Base-by-base conservation (phyloP, 441 rosid genomes). In the Geranium incanum region DNA sequence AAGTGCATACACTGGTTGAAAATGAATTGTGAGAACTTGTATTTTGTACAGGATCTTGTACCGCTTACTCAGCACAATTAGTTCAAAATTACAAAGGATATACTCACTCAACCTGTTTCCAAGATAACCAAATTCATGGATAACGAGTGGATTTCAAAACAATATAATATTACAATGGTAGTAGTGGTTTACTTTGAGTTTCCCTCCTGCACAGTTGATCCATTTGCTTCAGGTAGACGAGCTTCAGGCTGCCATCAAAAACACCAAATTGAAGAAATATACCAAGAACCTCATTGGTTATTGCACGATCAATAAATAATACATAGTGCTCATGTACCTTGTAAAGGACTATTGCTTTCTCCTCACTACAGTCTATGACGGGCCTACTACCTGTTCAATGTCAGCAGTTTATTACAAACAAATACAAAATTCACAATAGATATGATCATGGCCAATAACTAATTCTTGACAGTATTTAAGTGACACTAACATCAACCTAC, bases 281-380 rank as follows among this genome's bases (percentile, higher is more conserved):
- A 67, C n/a, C 69, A 77, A 7, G 19, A 41, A 38, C 69, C 41
- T 1, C 63, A 57, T 6, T 57, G 63, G 23, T 11, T 39, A 66
- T 59, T 60, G 69, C 9, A 55, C 33, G 65, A 74, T 57, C 72
- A 43, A 76, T 68, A 68, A 67, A 38, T n/a, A 72, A 67, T 15
- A 72, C 68, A 64, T 43, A 48, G 43, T 33, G 69, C 4, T 43
- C 67, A 70, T 76, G 76, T 66, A 95, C 99, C 81, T 86, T 82
- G 82, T 89, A 92, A 74, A 95, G 89, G 70, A 92, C 91, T 72
- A 95, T 88, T 71, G 99, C 96, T 84, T 87, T 92, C 83, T 91
- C 95, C 74, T 89, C 95, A 16, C 64, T 82, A 68, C 83, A 70
- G 64, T 85, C 86, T 69, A 75, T 73, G 55, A 82, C 39, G 70